phyloP scores from a whole-genome alignment of 176 grass and related monocot genomes.

The Avena atlantica region DNA sequence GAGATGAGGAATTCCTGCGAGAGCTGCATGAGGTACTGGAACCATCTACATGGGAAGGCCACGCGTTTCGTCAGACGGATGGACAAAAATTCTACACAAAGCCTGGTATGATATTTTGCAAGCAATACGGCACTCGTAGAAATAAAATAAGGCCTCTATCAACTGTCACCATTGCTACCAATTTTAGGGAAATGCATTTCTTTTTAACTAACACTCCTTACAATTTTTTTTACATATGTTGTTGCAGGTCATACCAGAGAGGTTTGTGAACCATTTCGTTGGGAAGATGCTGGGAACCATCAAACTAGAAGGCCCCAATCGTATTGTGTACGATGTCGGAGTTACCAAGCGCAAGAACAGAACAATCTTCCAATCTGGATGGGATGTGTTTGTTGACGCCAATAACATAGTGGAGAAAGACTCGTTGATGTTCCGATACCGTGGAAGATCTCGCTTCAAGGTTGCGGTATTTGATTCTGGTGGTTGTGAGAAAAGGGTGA shows the following conservation, averaged over 20 bases:
- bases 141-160: background rate
- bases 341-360: constrained; percentile 12
- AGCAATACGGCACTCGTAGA: too few relatives aligned
- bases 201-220: background rate
- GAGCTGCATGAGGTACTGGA: constrained; percentile 10
- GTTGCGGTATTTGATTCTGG: constrained; percentile 45
- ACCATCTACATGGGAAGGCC: constrained; percentile 12
- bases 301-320: constrained; percentile 42
- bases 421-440: constrained; percentile 48
- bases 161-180: background rate
- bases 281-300: constrained; percentile 37
- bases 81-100: constrained; percentile 36
- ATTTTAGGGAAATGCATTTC: background rate
- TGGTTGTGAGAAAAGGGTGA: constrained; percentile 47
- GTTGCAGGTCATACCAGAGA: constrained; percentile 55
- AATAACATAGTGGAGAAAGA: constrained; percentile 53
- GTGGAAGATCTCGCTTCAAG: constrained; percentile 43
- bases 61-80: constrained; percentile 34
- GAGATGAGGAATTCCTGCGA: background rate
- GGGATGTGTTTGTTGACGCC: constrained; percentile 44
- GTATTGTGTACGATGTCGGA: constrained; percentile 38
- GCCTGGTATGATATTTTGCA: constrained; percentile 29
- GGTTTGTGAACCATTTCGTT: constrained; percentile 47
- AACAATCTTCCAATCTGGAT: constrained; percentile 44
- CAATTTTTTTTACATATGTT: background rate